Conservation (phyloP, 345 rosid species). For the Populus simonii region DNA sequence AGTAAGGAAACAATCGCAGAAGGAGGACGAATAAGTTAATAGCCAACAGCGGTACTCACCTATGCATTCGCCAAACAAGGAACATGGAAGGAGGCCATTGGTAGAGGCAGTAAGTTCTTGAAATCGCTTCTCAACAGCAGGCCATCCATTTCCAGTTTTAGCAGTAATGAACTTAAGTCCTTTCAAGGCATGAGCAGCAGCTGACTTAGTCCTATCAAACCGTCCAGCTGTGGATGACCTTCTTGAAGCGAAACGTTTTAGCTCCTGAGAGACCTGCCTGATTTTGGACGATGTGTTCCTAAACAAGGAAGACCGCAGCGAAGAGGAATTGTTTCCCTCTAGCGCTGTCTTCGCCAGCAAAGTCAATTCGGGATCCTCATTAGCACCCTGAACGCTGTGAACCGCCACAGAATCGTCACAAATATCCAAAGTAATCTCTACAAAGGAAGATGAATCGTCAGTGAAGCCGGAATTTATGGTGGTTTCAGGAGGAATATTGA, state of each 20-base stretch:
- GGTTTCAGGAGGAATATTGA: conserved; percentile 49
- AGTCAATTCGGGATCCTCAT: conserved; percentile 68
- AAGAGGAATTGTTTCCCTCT: conserved; percentile 41
- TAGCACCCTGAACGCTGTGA: conserved; percentile 78
- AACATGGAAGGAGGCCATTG: conserved; percentile 51
- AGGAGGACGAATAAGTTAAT: neutral
- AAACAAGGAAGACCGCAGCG: conserved; percentile 47
- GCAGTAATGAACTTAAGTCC: conserved; percentile 82
- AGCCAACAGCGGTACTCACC: conserved; percentile 30
- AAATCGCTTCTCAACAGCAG: conserved; percentile 63
- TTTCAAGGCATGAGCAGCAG: conserved; percentile 67
- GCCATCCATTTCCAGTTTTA: conserved; percentile 61
- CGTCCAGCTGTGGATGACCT: conserved; percentile 37
- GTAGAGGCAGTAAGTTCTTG: conserved; percentile 50
- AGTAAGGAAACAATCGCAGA: neutral
- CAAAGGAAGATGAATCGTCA: conserved; percentile 43
- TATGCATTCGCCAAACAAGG: conserved; percentile 77
- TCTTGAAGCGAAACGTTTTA: conserved; percentile 56
- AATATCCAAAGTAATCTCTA: conserved; percentile 83
- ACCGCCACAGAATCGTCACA: conserved; percentile 76
- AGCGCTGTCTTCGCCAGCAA: conserved; percentile 62
- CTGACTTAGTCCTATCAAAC: conserved; percentile 68
- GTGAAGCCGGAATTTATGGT: conserved; percentile 5
- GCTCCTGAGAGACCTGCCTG: conserved; percentile 78
- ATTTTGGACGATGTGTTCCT: conserved; percentile 62